Evolutionary conservation across 495 filamentous ascomycete species (phyloP).

Genomic region (Pyrenula massariospora): DNA sequence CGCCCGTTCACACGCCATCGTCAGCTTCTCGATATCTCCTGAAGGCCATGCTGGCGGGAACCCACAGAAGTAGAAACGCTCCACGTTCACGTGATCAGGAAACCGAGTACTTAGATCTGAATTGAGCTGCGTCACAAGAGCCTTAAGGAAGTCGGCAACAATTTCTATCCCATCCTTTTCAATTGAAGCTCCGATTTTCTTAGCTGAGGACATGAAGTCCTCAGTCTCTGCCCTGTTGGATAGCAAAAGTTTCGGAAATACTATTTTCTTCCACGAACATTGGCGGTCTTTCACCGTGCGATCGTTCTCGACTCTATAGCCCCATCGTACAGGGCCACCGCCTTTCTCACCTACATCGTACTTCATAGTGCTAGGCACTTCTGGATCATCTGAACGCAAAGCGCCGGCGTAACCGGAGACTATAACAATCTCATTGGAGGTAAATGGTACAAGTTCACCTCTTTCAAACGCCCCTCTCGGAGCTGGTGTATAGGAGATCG

Average conservation of each 20-base stretch:
- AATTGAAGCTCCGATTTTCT: neutral
- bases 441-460: neutral
- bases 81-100: neutral
- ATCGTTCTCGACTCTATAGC: neutral
- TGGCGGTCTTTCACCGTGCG: neutral
- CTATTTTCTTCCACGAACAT: neutral
- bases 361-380: neutral
- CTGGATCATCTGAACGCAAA: neutral
- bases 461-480: neutral
- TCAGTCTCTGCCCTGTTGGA: neutral
- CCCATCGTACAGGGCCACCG: neutral
- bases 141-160: neutral
- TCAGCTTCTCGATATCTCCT: neutral
- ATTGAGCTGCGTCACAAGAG: neutral
- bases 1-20: neutral
- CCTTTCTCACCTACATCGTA: neutral
- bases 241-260: neutral
- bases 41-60: neutral
- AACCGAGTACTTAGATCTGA: neutral
- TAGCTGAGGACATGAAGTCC: neutral
- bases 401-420: neutral
- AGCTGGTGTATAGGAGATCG: neutral
- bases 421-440: neutral
- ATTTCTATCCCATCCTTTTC: neutral
- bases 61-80: neutral